Conservation (phyloP, 805 yeast species). For the Hanseniaspora occidentalis region DNA sequence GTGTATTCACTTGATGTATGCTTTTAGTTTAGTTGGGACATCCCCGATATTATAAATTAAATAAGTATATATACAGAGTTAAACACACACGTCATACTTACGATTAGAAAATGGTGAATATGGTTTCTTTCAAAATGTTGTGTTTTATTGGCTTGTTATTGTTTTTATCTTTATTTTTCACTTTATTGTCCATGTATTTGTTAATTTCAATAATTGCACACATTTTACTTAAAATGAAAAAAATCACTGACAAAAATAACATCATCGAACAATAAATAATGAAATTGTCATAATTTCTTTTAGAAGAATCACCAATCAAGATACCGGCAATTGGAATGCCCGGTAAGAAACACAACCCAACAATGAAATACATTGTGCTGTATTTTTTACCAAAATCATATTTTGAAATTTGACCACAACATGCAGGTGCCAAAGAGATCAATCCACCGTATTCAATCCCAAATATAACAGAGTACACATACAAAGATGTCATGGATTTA, state of each 20-base stretch:
- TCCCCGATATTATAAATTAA: no score
- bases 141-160: no score
- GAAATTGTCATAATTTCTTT: constrained; percentile 25
- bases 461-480: constrained; percentile 33
- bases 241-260: constrained; percentile 13
- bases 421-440: constrained; percentile 42
- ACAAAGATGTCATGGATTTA: constrained; percentile 23
- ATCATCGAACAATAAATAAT: constrained; percentile 27
- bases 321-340: constrained; percentile 41
- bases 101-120: no score
- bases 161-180: no score
- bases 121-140: no score
- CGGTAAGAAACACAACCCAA: constrained; percentile 39
- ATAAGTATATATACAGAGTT: no score
- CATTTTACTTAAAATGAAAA: constrained; percentile 1
- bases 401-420: constrained; percentile 45
- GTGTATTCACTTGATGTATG: no score
- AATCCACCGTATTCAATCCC: constrained; percentile 46
- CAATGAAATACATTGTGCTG: constrained; percentile 46
- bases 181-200: no score
- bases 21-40: no score
- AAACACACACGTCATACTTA: no score
- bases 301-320: constrained; percentile 29
- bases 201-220: not conserved
- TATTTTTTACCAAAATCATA: constrained; percentile 42